Conservation (phyloP, 768 basidiomycete species). For the Boletales sp. region DNA sequence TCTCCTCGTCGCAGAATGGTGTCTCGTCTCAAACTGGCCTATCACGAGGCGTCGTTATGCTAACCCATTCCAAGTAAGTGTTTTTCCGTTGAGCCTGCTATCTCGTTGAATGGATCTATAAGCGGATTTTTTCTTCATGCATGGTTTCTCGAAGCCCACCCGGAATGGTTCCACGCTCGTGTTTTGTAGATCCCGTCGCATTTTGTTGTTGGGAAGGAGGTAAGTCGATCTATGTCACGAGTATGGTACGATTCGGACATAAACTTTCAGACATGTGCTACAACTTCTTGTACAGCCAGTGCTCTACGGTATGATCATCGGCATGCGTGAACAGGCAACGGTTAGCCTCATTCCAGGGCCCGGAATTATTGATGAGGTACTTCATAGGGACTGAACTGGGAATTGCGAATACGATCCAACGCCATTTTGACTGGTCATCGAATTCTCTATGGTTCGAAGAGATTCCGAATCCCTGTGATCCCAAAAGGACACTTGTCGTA, state of each 20-base stretch:
- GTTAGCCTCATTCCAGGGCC: conserved; percentile 43
- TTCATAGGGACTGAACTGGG: conserved; percentile 88
- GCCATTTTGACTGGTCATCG: conserved; percentile 82
- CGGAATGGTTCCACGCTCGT: conserved; percentile 68
- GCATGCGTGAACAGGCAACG: conserved; percentile 1
- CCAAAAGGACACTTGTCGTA: conserved; percentile 64
- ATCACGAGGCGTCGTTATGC: conserved; percentile 59
- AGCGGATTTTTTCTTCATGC: conserved; percentile 83
- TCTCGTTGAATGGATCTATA: conserved; percentile 3
- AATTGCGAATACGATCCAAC: conserved; percentile 77
- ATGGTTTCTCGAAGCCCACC: conserved; percentile 82
- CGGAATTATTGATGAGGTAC: conserved; percentile 81
- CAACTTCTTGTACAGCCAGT: conserved; percentile 80
- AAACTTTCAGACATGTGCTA: conserved; percentile 70
- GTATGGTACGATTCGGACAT: background rate
- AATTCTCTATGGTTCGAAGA: conserved; percentile 91
- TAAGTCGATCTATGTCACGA: conserved; percentile 30
- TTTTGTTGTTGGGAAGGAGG: conserved; percentile 96
- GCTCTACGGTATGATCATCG: conserved; percentile 47
- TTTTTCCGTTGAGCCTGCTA: background rate
- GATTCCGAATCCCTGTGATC: conserved; percentile 74
- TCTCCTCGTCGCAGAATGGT: conserved; percentile 25
- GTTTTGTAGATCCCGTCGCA: conserved; percentile 87
- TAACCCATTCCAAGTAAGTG: conserved; percentile 86
- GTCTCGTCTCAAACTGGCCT: conserved; percentile 1